Evolutionary conservation across 106 monocot genomes (phyloP).

Genomic region (Alisma plantagoaquatica): DNA sequence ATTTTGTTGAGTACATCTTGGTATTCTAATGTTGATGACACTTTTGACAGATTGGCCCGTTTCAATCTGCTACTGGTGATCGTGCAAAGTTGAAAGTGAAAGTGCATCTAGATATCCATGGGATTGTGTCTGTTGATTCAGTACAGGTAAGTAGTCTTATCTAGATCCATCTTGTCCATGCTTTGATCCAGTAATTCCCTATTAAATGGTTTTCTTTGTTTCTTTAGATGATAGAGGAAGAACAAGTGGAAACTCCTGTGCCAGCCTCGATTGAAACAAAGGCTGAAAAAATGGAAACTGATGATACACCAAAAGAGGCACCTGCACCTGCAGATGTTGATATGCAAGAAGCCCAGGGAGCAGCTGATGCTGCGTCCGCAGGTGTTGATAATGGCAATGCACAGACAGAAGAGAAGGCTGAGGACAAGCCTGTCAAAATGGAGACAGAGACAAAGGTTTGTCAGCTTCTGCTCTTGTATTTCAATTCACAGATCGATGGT

Average conservation of each 20-base stretch:
- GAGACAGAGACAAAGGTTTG: constrained; percentile 85
- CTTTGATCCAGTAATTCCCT: neutral
- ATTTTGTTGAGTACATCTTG: too few relatives aligned
- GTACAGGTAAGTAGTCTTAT: constrained; percentile 57
- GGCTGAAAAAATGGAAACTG: constrained; percentile 71
- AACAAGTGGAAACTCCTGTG: constrained; percentile 69
- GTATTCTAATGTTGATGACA: constrained; percentile 1
- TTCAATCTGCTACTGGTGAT: constrained; percentile 49
- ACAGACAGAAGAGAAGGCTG: constrained; percentile 37
- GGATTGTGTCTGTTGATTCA: constrained; percentile 73
- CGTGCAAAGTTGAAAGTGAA: constrained; percentile 71
- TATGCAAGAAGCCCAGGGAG: constrained; percentile 54
- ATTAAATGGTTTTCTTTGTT: neutral
- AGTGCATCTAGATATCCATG: constrained; percentile 73
- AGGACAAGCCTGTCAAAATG: constrained; percentile 55
- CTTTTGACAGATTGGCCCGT: constrained; percentile 83
- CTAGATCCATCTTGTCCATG: neutral
- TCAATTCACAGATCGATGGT: too few relatives aligned
- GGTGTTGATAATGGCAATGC: constrained; percentile 45
- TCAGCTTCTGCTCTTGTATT: too few relatives aligned
- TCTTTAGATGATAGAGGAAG: constrained; percentile 77
- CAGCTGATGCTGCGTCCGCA: constrained; percentile 12
- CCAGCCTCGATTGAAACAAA: constrained; percentile 22
- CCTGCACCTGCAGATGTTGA: constrained; percentile 35
- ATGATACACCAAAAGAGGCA: constrained; percentile 33